Base-by-base conservation (phyloP, 768 basidiomycete genomes). In the Russula earlei region DNA sequence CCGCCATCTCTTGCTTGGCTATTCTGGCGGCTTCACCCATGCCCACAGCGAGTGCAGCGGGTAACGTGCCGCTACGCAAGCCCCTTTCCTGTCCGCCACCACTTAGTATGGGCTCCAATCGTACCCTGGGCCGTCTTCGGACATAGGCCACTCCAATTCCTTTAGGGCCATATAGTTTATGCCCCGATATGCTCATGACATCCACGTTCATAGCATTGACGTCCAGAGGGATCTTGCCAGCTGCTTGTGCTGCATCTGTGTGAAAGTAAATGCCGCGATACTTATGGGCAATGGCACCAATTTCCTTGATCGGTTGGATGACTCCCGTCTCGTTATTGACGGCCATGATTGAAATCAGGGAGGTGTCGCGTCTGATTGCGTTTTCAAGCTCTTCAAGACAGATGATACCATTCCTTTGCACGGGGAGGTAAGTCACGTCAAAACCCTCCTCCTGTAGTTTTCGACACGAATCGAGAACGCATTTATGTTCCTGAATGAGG, bases 291-390 rank as follows among this genome's bases (percentile, higher is more conserved):
- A 95, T 78, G 2, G 82, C 80, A 29, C 95, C 95, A 54, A 99
- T 99, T 68, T 97, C 92, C 67, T 90, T 87, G 60, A 98, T 77
- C 2, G 96, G 96, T 67, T 98, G 96, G 53, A 99, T 96, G 61
- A 97, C 94, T 22, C 96, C 96, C 4, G 93, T 98, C 73, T 99
- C 96, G 71, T 99, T 99, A 75, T 99, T 99, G 56, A 99, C 96
- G 17, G 89, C 81, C 96, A 99, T 99, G 68, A 99, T 85, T 12
- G 93, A 95, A 43, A 99, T 84, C n/a, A 98, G 74, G 1, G 88
- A 89, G 12, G 91, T 93, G 58, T 93, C 91, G 9, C 93, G 92
- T 31, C 91, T 84, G 55, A 99, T 92, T 36, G 93, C 87, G 1
- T 77, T 80, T 66, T 92, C 89, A 31, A 99, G 81, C 9, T 81